phyloP scores from a whole-genome alignment of 768 basidiomycete species.

The Leccinum variicolor region DNA sequence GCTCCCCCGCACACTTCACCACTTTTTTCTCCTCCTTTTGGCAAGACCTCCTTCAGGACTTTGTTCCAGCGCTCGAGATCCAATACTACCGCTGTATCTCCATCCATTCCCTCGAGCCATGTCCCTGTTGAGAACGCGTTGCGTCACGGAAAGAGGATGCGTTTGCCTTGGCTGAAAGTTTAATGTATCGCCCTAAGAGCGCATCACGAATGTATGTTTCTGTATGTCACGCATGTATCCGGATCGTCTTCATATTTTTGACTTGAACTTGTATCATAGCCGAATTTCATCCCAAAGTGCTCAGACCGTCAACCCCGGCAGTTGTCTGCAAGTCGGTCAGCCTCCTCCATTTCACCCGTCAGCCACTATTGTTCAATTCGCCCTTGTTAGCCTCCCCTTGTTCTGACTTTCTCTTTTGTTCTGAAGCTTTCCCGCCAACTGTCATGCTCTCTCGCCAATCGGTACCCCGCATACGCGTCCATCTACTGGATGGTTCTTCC shows the following conservation, averaged over 20 bases:
- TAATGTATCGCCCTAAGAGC: slow-evolving; percentile 17
- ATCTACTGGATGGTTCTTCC: slow-evolving; percentile 12
- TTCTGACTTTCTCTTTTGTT: slow-evolving; percentile 5
- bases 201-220: slow-evolving; percentile 2
- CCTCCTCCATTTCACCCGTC: slow-evolving; percentile 15
- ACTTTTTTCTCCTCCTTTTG: slow-evolving; percentile 12
- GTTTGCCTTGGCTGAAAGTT: slow-evolving; percentile 30
- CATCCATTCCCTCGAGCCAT: slow-evolving; percentile 15
- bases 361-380: slow-evolving; percentile 14
- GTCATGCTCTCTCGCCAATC: slow-evolving; percentile 18
- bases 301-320: not conserved
- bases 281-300: not conserved
- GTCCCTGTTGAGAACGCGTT: slow-evolving; percentile 19
- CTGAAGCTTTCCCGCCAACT: slow-evolving; percentile 3
- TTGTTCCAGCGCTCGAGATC: slow-evolving; percentile 30
- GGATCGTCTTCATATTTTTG: slow-evolving; percentile 6
- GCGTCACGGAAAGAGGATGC: slow-evolving; percentile 28
- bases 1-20: slow-evolving; percentile 14
- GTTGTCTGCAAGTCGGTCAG: slow-evolving; percentile 12
- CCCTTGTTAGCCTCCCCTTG: slow-evolving; percentile 5
- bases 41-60: slow-evolving; percentile 21
- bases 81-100: slow-evolving; percentile 13
- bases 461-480: slow-evolving; percentile 23
- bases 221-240: slow-evolving; percentile 25
- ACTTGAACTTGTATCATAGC: slow-evolving; percentile 11